Conservation (phyloP, 2,329 filamentous ascomycete genomes). For the Phaeosphaeriaceae sp. region DNA sequence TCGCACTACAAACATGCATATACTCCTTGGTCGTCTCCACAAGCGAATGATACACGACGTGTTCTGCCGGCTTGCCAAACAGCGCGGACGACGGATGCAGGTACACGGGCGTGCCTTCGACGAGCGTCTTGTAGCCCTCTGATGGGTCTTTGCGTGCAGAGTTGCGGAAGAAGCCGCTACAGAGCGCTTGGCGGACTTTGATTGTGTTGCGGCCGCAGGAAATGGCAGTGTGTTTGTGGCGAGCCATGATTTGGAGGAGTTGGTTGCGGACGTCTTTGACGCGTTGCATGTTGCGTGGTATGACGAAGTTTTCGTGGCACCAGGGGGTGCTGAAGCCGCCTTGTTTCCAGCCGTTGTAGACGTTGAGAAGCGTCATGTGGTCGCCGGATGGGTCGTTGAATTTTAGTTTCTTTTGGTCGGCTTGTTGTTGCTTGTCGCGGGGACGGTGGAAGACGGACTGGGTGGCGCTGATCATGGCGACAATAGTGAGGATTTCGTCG, state of each 20-base stretch:
- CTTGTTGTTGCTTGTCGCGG: constrained; percentile 95
- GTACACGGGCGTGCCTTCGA: constrained; percentile 93
- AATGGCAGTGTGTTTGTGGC: constrained; percentile 81
- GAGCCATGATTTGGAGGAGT: constrained; percentile 89
- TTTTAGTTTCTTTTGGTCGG: constrained; percentile 96
- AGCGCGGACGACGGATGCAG: constrained; percentile 90
- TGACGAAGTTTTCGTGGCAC: constrained; percentile 98
- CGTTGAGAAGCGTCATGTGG: constrained; percentile 92
- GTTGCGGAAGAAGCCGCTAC: constrained; percentile 94
- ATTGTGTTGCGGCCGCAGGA: constrained; percentile 88
- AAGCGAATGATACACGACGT: constrained; percentile 91
- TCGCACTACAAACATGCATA: constrained; percentile 92
- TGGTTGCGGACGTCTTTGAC: constrained; percentile 93
- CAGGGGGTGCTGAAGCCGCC: constrained; percentile 82
- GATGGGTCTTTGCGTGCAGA: constrained; percentile 92
- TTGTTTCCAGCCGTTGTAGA: constrained; percentile 96
- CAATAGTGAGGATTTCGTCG: constrained; percentile 92
- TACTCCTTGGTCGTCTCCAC: constrained; percentile 97
- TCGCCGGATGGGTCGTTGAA: constrained; percentile 96
- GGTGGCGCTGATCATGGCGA: constrained; percentile 71
- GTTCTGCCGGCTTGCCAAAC: constrained; percentile 95
- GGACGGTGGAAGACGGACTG: constrained; percentile 91
- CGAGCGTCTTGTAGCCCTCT: constrained; percentile 97
- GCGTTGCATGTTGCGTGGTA: constrained; percentile 84
- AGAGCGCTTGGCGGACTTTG: constrained; percentile 86